Evolutionary conservation across 768 basidiomycete genomes (phyloP).

Genomic region (Termitomyces sp.): DNA sequence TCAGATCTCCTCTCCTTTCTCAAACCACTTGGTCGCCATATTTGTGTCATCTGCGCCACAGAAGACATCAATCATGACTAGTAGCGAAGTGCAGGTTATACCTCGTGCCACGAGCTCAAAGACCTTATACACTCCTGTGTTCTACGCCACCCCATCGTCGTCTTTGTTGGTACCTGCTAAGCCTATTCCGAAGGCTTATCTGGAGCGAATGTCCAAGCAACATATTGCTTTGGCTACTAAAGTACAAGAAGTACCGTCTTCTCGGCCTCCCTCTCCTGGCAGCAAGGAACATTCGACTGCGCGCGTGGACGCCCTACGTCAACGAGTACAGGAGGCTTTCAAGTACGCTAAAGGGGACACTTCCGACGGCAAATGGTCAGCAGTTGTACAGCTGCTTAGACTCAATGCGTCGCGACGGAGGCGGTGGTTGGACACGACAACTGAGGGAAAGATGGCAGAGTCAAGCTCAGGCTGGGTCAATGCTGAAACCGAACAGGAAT

Average conservation of each 20-base stretch:
- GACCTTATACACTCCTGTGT: conserved; percentile 16
- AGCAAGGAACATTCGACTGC: conserved; percentile 10
- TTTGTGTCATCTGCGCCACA: background rate
- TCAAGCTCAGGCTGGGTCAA: conserved; percentile 31
- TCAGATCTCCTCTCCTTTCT: background rate
- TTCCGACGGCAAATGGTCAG: conserved; percentile 44
- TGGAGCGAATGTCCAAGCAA: conserved; percentile 19
- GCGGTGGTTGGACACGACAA: conserved; percentile 24
- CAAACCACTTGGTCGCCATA: too few species aligned
- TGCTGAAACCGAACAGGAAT: conserved; percentile 44
- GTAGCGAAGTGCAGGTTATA: background rate
- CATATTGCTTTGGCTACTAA: conserved; percentile 25
- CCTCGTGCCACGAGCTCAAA: conserved; percentile 9
- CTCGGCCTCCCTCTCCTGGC: conserved; percentile 13
- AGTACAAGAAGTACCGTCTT: conserved; percentile 24
- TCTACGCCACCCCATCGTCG: conserved; percentile 12
- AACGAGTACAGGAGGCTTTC: conserved; percentile 31
- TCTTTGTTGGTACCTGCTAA: conserved; percentile 3
- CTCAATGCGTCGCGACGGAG: conserved; percentile 37
- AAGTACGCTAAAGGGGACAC: conserved; percentile 33
- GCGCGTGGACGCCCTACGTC: conserved; percentile 27
- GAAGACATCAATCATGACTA: conserved; percentile 2
- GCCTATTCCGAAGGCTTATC: conserved; percentile 13
- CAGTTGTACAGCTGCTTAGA: conserved; percentile 35
- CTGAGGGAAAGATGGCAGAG: conserved; percentile 19